Evolutionary conservation across 805 yeast genomes (phyloP).

Genomic region (Jamesozyma piceae): DNA sequence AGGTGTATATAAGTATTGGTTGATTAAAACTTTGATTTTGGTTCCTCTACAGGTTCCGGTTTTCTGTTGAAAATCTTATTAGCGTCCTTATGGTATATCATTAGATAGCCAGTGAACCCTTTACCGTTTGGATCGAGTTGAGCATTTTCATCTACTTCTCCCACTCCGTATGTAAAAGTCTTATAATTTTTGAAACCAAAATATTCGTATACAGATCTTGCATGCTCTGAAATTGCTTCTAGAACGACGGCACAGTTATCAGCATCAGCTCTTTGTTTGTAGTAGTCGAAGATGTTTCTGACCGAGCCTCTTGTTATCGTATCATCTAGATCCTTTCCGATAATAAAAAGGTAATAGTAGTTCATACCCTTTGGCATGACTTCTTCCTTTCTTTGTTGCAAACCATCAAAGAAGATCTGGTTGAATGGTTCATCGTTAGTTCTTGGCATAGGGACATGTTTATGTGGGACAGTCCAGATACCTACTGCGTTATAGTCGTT

Average conservation of each 20-base stretch:
- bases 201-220: constrained; percentile 29
- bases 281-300: constrained; percentile 24
- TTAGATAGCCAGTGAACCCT: constrained; percentile 26
- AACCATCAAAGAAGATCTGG: constrained; percentile 22
- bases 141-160: constrained; percentile 26
- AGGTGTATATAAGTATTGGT: no score
- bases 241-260: constrained; percentile 27
- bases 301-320: constrained; percentile 26
- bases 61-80: constrained; percentile 6
- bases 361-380: constrained; percentile 23
- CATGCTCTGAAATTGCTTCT: constrained; percentile 29
- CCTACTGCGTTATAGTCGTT: constrained; percentile 30
- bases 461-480: constrained; percentile 24
- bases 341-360: constrained; percentile 27
- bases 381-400: constrained; percentile 13
- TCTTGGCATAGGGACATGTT: constrained; percentile 16
- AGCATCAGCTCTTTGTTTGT: constrained; percentile 24
- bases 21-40: no score
- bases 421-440: constrained; percentile 26
- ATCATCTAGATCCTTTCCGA: constrained; percentile 27
- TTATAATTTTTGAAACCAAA: constrained; percentile 27
- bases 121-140: constrained; percentile 22
- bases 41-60: neutral
- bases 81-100: constrained; percentile 28
- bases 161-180: constrained; percentile 25